Conservation (phyloP, 2,329 filamentous ascomycete genomes). For the Cladosporium phlei region DNA sequence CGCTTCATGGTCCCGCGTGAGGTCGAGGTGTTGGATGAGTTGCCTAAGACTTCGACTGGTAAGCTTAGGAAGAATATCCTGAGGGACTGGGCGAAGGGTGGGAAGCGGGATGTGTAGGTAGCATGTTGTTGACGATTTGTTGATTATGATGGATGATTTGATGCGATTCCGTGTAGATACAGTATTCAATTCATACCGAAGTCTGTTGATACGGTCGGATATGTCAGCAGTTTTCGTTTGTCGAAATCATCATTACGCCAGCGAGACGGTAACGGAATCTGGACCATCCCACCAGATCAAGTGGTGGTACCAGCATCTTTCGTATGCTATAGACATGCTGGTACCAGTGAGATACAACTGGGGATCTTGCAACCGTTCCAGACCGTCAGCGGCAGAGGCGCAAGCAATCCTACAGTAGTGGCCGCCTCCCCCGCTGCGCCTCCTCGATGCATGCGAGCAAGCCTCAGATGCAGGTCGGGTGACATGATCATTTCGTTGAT, state of each 20-base stretch:
- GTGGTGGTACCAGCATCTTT: no score
- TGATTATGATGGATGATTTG: no score
- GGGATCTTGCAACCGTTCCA: background rate
- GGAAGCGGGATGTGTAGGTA: conserved; percentile 32
- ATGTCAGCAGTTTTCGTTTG: no score
- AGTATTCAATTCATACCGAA: no score
- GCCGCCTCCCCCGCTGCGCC: conserved; percentile 8
- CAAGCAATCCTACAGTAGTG: no score
- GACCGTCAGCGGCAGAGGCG: conserved; percentile 11
- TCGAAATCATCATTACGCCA: no score
- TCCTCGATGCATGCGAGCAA: no score
- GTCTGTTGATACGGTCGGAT: no score
- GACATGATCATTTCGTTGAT: background rate
- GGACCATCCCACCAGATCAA: background rate
- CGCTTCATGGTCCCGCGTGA: conserved; percentile 79
- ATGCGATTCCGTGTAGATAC: no score
- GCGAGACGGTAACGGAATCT: background rate
- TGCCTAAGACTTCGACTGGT: conserved; percentile 95
- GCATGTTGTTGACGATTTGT: no score
- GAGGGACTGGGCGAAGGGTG: conserved; percentile 73
- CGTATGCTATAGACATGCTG: no score
- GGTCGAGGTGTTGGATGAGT: conserved; percentile 73
- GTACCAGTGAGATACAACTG: no score
- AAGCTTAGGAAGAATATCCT: conserved; percentile 96
- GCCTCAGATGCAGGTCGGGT: conserved; percentile 2